A percentile compares a stretch with the other conserved stretches of the same genome.
Evolutionary conservation across 2,329 filamentous ascomycete genomes (phyloP).

Genomic region (Diaporthe ilicicola): DNA sequence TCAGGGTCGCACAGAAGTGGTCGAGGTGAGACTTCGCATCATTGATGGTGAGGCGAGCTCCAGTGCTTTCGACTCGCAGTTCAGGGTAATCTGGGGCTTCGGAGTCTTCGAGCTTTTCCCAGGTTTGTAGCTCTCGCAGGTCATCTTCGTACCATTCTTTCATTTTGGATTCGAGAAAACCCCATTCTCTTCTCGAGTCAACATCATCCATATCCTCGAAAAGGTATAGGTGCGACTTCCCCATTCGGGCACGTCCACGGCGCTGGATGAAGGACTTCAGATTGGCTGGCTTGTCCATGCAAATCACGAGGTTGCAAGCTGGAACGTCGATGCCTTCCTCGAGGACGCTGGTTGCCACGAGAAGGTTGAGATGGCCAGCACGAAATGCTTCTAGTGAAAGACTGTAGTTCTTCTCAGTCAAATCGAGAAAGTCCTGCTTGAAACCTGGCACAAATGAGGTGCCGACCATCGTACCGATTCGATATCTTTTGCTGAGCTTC

Average conservation of each 20-base stretch:
- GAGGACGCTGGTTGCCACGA: slow-evolving; percentile 70
- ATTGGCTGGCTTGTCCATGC: slow-evolving; percentile 59
- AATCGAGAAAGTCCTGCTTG: slow-evolving; percentile 50
- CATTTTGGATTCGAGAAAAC: slow-evolving; percentile 76
- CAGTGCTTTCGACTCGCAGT: slow-evolving; percentile 51
- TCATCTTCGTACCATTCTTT: slow-evolving; percentile 74
- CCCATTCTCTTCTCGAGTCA: slow-evolving; percentile 60
- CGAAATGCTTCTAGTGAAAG: slow-evolving; percentile 61
- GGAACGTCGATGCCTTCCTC: slow-evolving; percentile 76
- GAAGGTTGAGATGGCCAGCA: slow-evolving; percentile 61
- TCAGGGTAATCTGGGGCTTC: slow-evolving; percentile 41
- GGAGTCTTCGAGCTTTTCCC: slow-evolving; percentile 57
- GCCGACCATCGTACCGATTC: slow-evolving; percentile 64
- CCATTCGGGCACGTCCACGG: slow-evolving; percentile 61
- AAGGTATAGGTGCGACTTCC: slow-evolving; percentile 58
- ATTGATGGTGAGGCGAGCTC: slow-evolving; percentile 75
- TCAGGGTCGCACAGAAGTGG: slow-evolving; percentile 78
- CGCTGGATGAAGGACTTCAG: slow-evolving; percentile 69
- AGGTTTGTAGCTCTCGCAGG: slow-evolving; percentile 55
- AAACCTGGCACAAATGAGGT: slow-evolving; percentile 50
- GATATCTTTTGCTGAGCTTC: slow-evolving; percentile 53
- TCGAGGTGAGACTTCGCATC: slow-evolving; percentile 80
- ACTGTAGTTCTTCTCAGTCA: slow-evolving; percentile 43
- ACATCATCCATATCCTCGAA: slow-evolving; percentile 47
- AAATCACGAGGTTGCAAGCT: slow-evolving; percentile 69